Percentiles rank a stretch among this genome's conserved stretches.
These are phyloP conservation scores for Ephemerocybe angulata DNA, from an alignment of 768 basidiomycete genomes.

Conservation along the genomic window DNA sequence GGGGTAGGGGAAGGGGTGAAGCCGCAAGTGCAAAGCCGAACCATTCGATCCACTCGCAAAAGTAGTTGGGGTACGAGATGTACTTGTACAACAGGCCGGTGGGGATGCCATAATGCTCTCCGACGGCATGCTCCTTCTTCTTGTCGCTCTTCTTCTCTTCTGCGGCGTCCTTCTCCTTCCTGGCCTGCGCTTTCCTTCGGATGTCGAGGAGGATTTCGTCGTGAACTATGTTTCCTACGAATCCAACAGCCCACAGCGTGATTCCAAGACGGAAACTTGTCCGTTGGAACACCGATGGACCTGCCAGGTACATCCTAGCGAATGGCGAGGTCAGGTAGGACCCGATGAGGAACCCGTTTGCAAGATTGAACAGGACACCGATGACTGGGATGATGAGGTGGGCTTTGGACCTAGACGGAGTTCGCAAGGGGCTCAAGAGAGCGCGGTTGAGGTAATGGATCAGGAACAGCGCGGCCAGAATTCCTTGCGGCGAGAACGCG, in stretches of 20 bases:
- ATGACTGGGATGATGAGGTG: constrained; percentile 61
- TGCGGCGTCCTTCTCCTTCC: constrained; percentile 22
- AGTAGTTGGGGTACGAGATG: constrained; percentile 90
- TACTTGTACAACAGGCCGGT: constrained; percentile 71
- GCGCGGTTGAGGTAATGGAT: constrained; percentile 84
- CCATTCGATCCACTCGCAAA: constrained; percentile 97
- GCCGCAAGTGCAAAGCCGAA: constrained; percentile 79
- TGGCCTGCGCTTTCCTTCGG: constrained; percentile 55
- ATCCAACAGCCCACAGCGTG: constrained; percentile 64
- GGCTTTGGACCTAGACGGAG: constrained; percentile 72
- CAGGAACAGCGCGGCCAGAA: constrained; percentile 60
- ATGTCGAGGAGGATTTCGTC: constrained; percentile 88
- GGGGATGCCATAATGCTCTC: constrained; percentile 75
- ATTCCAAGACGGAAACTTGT: constrained; percentile 62
- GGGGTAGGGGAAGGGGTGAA: constrained; percentile 40
- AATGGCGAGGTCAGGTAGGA: constrained; percentile 61
- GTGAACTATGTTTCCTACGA: constrained; percentile 78
- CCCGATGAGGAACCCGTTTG: constrained; percentile 71
- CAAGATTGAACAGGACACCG: constrained; percentile 61
- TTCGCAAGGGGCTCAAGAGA: constrained; percentile 72
- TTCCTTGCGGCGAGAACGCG: constrained; percentile 37
- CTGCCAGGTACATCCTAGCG: constrained; percentile 41
- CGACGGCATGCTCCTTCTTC: constrained; percentile 10
- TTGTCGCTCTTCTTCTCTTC: constrained; percentile 12
- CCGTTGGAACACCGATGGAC: constrained; percentile 24